A percentile compares a stretch with the other conserved stretches of the same genome.
These are phyloP conservation scores for Fusarium sp. DNA, from an alignment of 2,329 filamentous ascomycete species.

Conservation along the genomic window DNA sequence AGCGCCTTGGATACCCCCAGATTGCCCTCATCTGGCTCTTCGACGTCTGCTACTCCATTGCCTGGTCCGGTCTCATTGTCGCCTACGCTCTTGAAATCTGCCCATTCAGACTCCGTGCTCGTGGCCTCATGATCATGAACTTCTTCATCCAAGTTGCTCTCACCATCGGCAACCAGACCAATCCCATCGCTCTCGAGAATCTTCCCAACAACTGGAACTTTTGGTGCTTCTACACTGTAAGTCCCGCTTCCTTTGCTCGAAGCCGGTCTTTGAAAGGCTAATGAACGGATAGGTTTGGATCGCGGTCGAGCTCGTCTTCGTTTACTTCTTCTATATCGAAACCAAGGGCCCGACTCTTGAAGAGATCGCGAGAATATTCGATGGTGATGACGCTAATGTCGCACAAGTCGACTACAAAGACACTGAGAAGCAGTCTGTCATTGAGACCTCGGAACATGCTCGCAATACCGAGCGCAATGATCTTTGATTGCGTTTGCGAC, in stretches of 20 bases:
- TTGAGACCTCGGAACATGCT: background rate
- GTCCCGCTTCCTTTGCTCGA: background rate
- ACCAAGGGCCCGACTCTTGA: background rate
- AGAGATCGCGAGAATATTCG: background rate
- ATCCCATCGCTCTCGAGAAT: background rate
- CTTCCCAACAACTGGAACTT: background rate
- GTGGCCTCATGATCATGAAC: background rate
- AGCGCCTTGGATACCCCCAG: background rate
- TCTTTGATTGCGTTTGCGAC: background rate
- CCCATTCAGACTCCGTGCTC: background rate
- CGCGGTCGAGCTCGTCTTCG: background rate
- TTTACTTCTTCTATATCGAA: background rate
- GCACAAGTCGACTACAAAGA: background rate
- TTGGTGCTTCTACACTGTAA: background rate
- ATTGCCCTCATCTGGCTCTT: background rate
- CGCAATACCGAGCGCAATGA: background rate
- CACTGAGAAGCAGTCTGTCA: background rate
- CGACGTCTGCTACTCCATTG: background rate
- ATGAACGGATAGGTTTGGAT: background rate
- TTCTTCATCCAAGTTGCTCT: background rate
- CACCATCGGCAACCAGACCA: background rate
- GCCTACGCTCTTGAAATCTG: background rate
- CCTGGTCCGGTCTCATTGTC: background rate
- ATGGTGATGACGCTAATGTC: background rate
- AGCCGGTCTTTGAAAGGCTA: background rate